Evolutionary conservation across 345 rosid genomes (phyloP).

Genomic region (Rhizophora apiculata): DNA sequence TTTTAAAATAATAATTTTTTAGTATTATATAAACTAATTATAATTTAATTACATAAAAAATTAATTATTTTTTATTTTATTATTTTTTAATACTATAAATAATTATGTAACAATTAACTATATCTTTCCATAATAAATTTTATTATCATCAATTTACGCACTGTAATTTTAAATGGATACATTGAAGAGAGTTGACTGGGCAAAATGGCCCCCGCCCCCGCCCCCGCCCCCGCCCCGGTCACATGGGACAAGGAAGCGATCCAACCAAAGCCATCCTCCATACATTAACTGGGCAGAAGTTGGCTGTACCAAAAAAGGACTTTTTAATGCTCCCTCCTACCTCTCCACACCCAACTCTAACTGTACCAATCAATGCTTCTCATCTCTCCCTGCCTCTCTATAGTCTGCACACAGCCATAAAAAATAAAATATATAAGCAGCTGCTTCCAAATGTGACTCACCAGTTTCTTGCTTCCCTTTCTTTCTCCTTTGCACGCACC

Average conservation of each 20-base stretch:
- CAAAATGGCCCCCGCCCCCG: too few relatives aligned
- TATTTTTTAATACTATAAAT: too few relatives aligned
- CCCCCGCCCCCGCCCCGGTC: not conserved
- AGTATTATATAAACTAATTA: too few relatives aligned
- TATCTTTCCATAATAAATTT: too few relatives aligned
- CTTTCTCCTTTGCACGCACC: conserved; percentile 10
- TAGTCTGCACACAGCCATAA: not conserved
- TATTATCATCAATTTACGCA: too few relatives aligned
- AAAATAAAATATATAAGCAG: not conserved
- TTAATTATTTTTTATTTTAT: too few relatives aligned
- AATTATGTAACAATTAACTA: too few relatives aligned
- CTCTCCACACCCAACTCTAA: conserved; percentile 12
- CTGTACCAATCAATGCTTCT: conserved; percentile 31
- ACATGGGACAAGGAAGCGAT: not conserved
- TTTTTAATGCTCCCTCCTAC: conserved; percentile 20
- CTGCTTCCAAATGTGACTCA: not conserved
- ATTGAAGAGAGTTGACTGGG: too few relatives aligned
- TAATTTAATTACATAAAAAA: too few relatives aligned
- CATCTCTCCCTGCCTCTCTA: conserved; percentile 4
- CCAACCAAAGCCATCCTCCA: conserved; percentile 11
- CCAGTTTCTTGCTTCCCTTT: conserved; percentile 5
- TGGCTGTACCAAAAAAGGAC: conserved; percentile 20
- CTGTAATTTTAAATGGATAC: too few relatives aligned
- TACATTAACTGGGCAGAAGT: conserved; percentile 39
- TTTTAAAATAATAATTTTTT: too few relatives aligned